Evolutionary conservation across 2,329 filamentous ascomycete species (phyloP), one percentile per base, ranked within the genome.

Genomic region (Calycina herbarum): DNA sequence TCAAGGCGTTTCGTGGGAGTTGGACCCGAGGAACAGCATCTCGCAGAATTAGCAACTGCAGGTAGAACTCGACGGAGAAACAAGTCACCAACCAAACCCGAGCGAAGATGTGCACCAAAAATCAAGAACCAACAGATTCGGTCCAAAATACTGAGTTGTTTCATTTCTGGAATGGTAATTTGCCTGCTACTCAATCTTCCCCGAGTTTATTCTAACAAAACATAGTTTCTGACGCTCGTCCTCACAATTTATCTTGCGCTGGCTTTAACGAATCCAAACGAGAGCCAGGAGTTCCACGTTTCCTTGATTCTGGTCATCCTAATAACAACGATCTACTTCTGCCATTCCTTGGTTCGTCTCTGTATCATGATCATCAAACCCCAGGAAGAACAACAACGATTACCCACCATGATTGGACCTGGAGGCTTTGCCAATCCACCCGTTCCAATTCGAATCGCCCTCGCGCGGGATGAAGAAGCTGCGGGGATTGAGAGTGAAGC

Each of bases 281-380:
- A 85, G 61, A 85, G 85, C 54, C 86, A 86, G 75, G 90, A 93
- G 77, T 89, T 96, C 73, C 91, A 93, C 72, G 86, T 96, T 66
- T 82, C 96, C 62, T 83, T 96, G 66, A 89, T 96, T 64, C 83
- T 97, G 62, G 82, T 94, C 69, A 89, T 96, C 65, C 79, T 96
- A 61, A 81, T 89, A 62, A 84, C 89, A 40, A 88, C 89, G 1
- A 86, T 94, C 70, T 87, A 96, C 78, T 95, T 96, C 82, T 90
- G 87, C 73, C 92, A 96, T 77, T 86, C 88, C 54, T 79, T 95
- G 17, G 85, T 95, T 65, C 87, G 91, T 20, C 82, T 96, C 3
- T 89, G 86, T 77, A 84, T 96, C 78, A 77, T 90, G 59, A 77
- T 89, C 15, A 78, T 88, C 63, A 67, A 71, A 5, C 79, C 78